Base-by-base conservation (phyloP, 306 rosid genomes). In the Sicyos edulis region DNA sequence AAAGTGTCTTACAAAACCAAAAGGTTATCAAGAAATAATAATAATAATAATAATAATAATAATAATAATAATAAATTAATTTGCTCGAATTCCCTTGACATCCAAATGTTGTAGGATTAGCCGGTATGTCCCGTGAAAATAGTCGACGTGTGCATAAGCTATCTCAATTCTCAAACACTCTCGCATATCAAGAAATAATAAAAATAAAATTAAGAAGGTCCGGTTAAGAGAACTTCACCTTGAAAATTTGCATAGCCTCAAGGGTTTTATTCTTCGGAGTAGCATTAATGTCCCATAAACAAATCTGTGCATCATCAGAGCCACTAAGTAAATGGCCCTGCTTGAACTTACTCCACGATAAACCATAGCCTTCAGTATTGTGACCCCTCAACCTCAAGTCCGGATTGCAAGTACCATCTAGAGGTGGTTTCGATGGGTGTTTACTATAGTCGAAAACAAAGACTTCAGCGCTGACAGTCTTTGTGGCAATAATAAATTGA, bases 281-380 rank as follows among this genome's bases (percentile, higher is more conserved):
- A 0, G 82, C 88, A 78, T 89, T 95, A 63, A 91, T 87, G 82
- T 95, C 99, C 99, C 99, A 95, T 80, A 95, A 76, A 78, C 99
- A 95, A 80, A 95, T 95, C 77, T 95, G 99, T 53, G 99, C 97
- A 87, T 95, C 99, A 77, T 95, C 99, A 71, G 99, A 95, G 61
- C 99, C 99, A 74, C 99, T 95, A 66, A 95, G 84, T 70, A 95
- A 82, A 84, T 89, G 96, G 6, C 99, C 97, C 82, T 85, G 78
- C 80, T 95, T 95, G 78, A 95, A 95, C 78, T 80, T 91, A 76
- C 97, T 95, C 99, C 99, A 95, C 0, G 97, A 91, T 58, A 95
- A 82, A 45, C 99, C 99, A 84, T 95, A 95, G 1, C 97, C 99
- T 84, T 95, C 99, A 19, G 96, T 91, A 75, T 77, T 91, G 79